Evolutionary conservation across 2,329 filamentous ascomycete genomes (phyloP).

Genomic region (Colletotrichum kahawae): DNA sequence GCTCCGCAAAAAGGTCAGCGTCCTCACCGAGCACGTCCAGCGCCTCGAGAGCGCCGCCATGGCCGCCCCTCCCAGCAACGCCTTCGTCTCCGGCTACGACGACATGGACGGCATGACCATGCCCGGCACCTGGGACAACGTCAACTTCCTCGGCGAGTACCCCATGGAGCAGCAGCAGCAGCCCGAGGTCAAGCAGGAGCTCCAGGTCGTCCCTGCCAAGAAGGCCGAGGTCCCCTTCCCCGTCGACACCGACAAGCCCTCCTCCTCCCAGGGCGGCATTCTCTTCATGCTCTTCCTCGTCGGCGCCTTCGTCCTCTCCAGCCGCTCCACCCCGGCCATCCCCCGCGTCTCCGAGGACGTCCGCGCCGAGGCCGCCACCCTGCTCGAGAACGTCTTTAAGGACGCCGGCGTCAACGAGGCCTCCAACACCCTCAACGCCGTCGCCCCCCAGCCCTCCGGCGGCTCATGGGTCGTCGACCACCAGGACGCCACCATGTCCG

Average conservation of each 20-base stretch:
- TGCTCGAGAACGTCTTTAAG: slow-evolving; percentile 83
- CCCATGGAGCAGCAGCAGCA: slow-evolving; percentile 49
- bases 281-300: slow-evolving; percentile 96
- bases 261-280: slow-evolving; percentile 78
- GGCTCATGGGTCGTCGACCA: slow-evolving; percentile 47
- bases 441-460: slow-evolving; percentile 59
- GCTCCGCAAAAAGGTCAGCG: slow-evolving; percentile 88
- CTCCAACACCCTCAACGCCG: slow-evolving; percentile 47
- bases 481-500: slow-evolving; percentile 47
- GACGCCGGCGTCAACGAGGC: slow-evolving; percentile 69
- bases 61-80: slow-evolving; percentile 49
- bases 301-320: slow-evolving; percentile 93
- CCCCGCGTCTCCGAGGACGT: slow-evolving; percentile 82
- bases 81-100: slow-evolving; percentile 74
- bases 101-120: slow-evolving; percentile 87
- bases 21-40: slow-evolving; percentile 76
- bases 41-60: slow-evolving; percentile 70
- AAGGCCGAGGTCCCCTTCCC: slow-evolving; percentile 53
- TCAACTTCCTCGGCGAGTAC: slow-evolving; percentile 78
- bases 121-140: slow-evolving; percentile 82
- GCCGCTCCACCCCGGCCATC: slow-evolving; percentile 74
- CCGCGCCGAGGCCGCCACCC: slow-evolving; percentile 75
- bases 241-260: slow-evolving; percentile 59
- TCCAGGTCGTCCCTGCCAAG: slow-evolving; percentile 58
- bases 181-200: slow-evolving; percentile 64